These are phyloP conservation scores for Babesia sp. DNA, from an alignment of 169 alveolate species.

Conservation along the genomic window DNA sequence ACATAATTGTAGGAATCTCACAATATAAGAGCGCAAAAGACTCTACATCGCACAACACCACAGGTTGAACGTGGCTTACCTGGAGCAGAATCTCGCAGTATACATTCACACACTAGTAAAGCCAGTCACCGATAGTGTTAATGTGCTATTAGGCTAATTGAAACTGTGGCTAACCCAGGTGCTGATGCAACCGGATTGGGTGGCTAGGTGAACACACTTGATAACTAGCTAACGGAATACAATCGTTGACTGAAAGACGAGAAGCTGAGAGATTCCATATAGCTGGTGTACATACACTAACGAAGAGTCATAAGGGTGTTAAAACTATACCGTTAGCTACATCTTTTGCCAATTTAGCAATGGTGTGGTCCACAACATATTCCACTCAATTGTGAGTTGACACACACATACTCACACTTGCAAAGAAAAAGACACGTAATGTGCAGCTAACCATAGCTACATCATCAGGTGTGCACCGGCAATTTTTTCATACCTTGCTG, in stretches of 20 bases:
- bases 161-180: neutral
- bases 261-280: slow-evolving; percentile 14
- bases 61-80: slow-evolving; percentile 5
- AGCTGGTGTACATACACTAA: neutral
- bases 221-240: neutral
- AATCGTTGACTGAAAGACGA: neutral
- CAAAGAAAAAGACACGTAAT: neutral
- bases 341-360: neutral
- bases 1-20: neutral
- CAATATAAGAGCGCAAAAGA: neutral
- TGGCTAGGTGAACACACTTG: slow-evolving; percentile 7
- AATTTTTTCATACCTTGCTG: no score
- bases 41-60: neutral
- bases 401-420: neutral
- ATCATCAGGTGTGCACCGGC: no score
- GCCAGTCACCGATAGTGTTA: neutral
- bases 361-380: neutral
- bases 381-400: neutral
- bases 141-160: neutral
- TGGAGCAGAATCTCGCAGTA: neutral
- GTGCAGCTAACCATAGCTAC: neutral
- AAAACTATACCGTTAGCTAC: neutral
- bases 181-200: neutral
- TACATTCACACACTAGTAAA: neutral
- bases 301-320: neutral